A percentile compares a stretch with the other conserved stretches of the same genome.
phyloP scores from a whole-genome alignment of 2,329 filamentous ascomycete genomes.

The Thielaviopsis euricoi region DNA sequence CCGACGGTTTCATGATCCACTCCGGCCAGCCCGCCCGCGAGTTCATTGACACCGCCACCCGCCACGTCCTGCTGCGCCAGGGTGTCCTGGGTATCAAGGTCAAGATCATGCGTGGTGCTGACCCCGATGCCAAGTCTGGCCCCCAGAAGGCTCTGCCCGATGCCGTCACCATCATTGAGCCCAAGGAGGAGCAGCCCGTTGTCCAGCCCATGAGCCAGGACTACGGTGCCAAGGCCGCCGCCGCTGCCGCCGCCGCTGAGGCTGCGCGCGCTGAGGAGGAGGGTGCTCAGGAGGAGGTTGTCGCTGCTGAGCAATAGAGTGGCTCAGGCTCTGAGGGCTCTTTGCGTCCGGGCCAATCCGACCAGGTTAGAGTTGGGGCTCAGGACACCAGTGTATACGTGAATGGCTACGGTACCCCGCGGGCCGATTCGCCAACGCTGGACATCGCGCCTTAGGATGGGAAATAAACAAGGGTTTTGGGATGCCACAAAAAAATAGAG shows the following conservation, averaged over 20 bases:
- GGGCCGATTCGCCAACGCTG: constrained; percentile 8
- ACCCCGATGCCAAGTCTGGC: constrained; percentile 97
- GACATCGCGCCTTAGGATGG: constrained; percentile 3
- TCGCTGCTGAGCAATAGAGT: constrained; percentile 26
- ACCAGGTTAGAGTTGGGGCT: constrained; percentile 9
- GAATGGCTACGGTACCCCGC: constrained; percentile 5
- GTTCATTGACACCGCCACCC: constrained; percentile 97
- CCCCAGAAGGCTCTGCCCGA: constrained; percentile 96
- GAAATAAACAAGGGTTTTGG: neutral
- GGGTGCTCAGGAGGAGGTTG: constrained; percentile 34
- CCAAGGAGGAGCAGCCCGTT: constrained; percentile 96
- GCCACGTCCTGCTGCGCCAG: constrained; percentile 98
- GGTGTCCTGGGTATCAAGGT: constrained; percentile 99
- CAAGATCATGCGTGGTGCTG: constrained; percentile 99
- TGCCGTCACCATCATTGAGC: constrained; percentile 98
- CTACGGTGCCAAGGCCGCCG: constrained; percentile 84
- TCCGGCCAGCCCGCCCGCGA: constrained; percentile 98
- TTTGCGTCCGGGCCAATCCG: constrained; percentile 11
- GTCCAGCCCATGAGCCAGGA: constrained; percentile 94
- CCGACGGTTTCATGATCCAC: constrained; percentile 99
- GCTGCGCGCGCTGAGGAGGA: constrained; percentile 40
- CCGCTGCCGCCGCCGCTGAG: constrained; percentile 42
- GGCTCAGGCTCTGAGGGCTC: constrained; percentile 11
- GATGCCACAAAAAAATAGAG: constrained; percentile 1
- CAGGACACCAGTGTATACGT: constrained; percentile 2